Conservation (phyloP, 768 basidiomycete species). For the Polyporus arcularius region DNA sequence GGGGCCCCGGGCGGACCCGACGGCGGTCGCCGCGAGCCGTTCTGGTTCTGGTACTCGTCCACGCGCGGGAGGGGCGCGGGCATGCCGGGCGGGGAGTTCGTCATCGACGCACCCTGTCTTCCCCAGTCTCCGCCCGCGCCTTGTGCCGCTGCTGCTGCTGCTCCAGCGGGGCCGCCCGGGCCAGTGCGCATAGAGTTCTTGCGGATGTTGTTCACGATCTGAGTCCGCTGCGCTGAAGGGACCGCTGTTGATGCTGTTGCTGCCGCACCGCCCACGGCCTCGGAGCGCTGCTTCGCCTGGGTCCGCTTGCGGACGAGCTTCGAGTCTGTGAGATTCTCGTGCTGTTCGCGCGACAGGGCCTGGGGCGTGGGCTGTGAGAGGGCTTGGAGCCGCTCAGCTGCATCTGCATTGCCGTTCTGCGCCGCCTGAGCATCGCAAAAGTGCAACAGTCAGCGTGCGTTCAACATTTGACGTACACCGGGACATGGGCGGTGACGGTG, state of each 20-base stretch:
- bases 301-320: constrained; percentile 86
- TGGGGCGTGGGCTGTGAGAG: constrained; percentile 63
- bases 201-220: constrained; percentile 57
- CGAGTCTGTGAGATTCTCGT: constrained; percentile 74
- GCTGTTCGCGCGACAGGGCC: constrained; percentile 74
- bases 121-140: background rate
- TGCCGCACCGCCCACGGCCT: constrained; percentile 28
- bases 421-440: constrained; percentile 52
- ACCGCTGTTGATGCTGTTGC: constrained; percentile 16
- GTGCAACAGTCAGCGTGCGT: background rate
- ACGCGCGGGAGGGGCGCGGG: constrained; percentile 12
- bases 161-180: background rate
- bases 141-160: background rate
- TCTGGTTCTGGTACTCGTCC: constrained; percentile 1
- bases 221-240: constrained; percentile 38
- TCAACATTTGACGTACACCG: background rate
- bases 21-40: background rate
- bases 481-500: constrained; percentile 1
- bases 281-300: constrained; percentile 60
- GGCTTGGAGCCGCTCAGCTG: constrained; percentile 68
- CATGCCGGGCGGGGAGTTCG: constrained; percentile 9
- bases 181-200: constrained; percentile 41
- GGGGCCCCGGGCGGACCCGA: background rate
- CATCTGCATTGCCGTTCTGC: constrained; percentile 80
- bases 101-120: constrained; percentile 2